Conservation (phyloP, 768 basidiomycete genomes). For the Naganishia vaughanmartiniae region DNA sequence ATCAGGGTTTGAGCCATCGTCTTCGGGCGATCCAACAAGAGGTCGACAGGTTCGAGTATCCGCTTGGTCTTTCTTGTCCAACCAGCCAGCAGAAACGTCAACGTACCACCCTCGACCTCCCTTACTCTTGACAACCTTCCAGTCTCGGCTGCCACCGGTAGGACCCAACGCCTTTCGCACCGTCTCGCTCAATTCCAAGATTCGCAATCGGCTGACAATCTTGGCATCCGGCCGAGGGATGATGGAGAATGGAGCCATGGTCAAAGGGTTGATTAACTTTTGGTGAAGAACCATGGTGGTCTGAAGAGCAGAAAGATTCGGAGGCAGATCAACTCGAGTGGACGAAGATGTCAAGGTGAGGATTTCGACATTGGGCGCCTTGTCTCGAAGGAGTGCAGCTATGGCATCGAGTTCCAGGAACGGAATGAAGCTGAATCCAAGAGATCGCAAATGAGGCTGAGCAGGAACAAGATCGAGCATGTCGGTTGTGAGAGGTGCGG, state of each 20-base stretch:
- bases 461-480: slow-evolving; percentile 59
- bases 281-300: slow-evolving; percentile 74
- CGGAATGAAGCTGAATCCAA: slow-evolving; percentile 85
- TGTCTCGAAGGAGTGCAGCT: slow-evolving; percentile 65
- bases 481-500: slow-evolving; percentile 66
- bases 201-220: slow-evolving; percentile 65
- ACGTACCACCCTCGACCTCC: slow-evolving; percentile 95
- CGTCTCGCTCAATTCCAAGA: slow-evolving; percentile 76
- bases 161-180: slow-evolving; percentile 70
- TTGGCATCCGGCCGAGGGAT: slow-evolving; percentile 51
- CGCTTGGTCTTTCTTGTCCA: slow-evolving; percentile 38
- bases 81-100: slow-evolving; percentile 81
- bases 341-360: slow-evolving; percentile 72
- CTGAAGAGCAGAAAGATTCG: slow-evolving; percentile 58
- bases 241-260: slow-evolving; percentile 73
- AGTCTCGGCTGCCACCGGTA: slow-evolving; percentile 66
- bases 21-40: not conserved
- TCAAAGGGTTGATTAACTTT: slow-evolving; percentile 73
- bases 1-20: slow-evolving; percentile 21
- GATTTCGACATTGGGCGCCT: slow-evolving; percentile 76
- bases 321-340: slow-evolving; percentile 68
- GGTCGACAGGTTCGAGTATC: slow-evolving; percentile 20
- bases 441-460: slow-evolving; percentile 74
- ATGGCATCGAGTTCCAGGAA: slow-evolving; percentile 65
- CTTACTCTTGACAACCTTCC: slow-evolving; percentile 87